These are phyloP conservation scores for Raddia guianensis DNA, from an alignment of 176 grass and related monocot species.

Conservation along the genomic window DNA sequence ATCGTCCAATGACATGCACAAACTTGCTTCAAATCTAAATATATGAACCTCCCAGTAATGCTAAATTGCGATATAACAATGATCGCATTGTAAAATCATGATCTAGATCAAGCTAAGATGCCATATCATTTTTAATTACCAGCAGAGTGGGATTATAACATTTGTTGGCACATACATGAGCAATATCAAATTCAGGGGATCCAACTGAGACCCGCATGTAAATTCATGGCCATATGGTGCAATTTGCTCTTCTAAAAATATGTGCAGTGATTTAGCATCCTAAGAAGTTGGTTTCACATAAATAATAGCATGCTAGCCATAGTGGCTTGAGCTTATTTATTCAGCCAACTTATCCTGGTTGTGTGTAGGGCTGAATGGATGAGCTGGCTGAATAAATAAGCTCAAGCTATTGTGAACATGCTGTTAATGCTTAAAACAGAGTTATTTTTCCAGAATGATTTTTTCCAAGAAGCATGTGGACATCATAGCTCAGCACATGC, in stretches of 20 bases:
- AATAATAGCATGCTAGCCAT: background rate
- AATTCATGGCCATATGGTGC: background rate
- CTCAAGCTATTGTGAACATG: too few species aligned
- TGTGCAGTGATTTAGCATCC: slow-evolving; percentile 13
- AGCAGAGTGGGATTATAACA: background rate
- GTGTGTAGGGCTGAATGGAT: too few species aligned
- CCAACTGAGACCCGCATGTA: background rate
- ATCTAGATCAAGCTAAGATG: background rate
- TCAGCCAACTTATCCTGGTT: too few species aligned
- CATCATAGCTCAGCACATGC: background rate
- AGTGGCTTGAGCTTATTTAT: too few species aligned
- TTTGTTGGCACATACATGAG: background rate
- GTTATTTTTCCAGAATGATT: background rate
- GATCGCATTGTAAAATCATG: background rate
- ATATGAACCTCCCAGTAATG: background rate
- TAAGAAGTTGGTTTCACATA: background rate
- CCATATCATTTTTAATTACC: background rate
- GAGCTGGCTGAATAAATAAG: too few species aligned
- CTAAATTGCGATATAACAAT: background rate
- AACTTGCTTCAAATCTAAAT: background rate
- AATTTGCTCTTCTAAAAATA: background rate
- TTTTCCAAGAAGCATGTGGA: slow-evolving; percentile 1
- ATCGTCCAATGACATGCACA: background rate
- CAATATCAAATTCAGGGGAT: background rate
- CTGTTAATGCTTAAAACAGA: background rate